These are phyloP conservation scores for Glutinoglossum americanum DNA, from an alignment of 495 filamentous ascomycete genomes.

Conservation along the genomic window DNA sequence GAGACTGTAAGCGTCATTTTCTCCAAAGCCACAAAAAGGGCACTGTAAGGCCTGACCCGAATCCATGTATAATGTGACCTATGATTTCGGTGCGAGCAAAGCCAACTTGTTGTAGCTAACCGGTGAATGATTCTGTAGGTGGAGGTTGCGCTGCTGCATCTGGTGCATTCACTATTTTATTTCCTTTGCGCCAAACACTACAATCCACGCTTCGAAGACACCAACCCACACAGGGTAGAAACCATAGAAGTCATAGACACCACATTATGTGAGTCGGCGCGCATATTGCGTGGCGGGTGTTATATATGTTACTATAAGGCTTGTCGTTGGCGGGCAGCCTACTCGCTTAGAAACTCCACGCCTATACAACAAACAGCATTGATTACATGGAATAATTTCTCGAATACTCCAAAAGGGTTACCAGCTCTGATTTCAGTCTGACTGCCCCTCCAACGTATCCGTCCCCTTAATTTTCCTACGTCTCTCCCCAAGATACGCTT, in stretches of 20 bases:
- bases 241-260: not conserved
- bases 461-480: too few species aligned
- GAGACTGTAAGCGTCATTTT: constrained; percentile 26
- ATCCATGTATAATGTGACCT: not conserved
- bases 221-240: not conserved
- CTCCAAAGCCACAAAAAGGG: constrained; percentile 34
- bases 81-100: not conserved
- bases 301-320: not conserved
- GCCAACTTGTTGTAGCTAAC: not conserved
- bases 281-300: not conserved
- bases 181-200: not conserved
- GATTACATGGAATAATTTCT: too few species aligned
- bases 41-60: constrained; percentile 13
- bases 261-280: not conserved
- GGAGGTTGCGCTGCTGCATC: too few species aligned
- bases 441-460: too few species aligned
- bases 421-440: too few species aligned
- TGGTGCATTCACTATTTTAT: not conserved
- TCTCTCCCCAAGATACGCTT: too few species aligned
- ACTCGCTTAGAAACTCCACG: too few species aligned
- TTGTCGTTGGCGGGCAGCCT: too few species aligned
- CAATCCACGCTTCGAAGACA: not conserved
- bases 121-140: too few species aligned
- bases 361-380: too few species aligned
- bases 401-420: too few species aligned